Evolutionary conservation across 1,139 yeast species (phyloP), one percentile per base, ranked within the genome.

Genomic region (Blastobotrys illinoisensis): DNA sequence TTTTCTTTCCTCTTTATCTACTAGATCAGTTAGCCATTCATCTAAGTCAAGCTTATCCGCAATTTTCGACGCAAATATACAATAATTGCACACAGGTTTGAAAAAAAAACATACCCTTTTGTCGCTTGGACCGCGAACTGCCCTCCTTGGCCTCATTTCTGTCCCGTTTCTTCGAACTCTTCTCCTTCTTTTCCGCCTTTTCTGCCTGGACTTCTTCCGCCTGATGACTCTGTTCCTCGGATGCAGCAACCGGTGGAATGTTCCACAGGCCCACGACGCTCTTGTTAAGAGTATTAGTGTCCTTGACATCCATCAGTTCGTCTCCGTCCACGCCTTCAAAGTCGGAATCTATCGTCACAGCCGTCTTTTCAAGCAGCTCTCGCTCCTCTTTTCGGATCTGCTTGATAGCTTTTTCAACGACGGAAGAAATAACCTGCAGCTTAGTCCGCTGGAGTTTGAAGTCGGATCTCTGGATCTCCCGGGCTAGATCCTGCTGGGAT

Each of bases 241-340:
- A 57, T 2, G 48, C 36, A 6, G 56, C 46, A 28, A 52, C 53
- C 11, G 53, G 26, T 9, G 32, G 47, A 18, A 64, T 64, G 52
- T 76, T 78, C 97, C 97, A 90, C 51, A 83, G 70, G 16, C 82
- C 78, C 0, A 86, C 86, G 1, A 90, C 86, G 23, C 86, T 81
- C 64, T 85, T 88, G 68, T 91, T 91, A 72, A 88, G 78, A 3
- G 80, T 75, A 64, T 89, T 90, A 5, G 61, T 55, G 19, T 67
- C 70, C 46, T 62, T 57, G 18, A 70, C 82, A 1, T 79, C 82
- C 87, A 88, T 82, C 58, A 88, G 64, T 26, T 81, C 79, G 18
- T 74, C 74, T 20, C 71, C 75, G 54, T 74, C 77, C 1, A 66
- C 60, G 4, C 66, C 74, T n/a, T 75, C 79, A 49, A 72, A 71